phyloP scores from a whole-genome alignment of 2,329 filamentous ascomycete species.

The Fusarium sp. region DNA sequence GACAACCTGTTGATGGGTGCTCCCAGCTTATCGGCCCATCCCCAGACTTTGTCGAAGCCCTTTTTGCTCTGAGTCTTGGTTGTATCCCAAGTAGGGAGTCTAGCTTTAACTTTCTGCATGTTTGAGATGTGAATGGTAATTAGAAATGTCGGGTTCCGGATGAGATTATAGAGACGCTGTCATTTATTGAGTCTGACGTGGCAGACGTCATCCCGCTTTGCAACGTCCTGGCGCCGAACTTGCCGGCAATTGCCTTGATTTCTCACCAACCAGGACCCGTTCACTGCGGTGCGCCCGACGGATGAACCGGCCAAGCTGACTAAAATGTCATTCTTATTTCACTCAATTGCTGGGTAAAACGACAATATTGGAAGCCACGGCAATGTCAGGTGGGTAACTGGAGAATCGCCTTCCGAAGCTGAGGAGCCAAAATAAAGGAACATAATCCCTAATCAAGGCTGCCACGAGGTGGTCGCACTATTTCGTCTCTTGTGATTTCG shows the following conservation, averaged over 20 bases:
- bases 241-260: constrained; percentile 13
- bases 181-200: constrained; percentile 9
- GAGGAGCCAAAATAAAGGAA: neutral
- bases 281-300: neutral
- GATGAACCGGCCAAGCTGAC: constrained; percentile 12
- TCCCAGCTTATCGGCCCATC: constrained; percentile 62
- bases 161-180: neutral
- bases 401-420: neutral
- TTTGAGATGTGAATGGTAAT: neutral
- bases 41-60: constrained; percentile 80
- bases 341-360: neutral
- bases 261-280: neutral
- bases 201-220: constrained; percentile 21
- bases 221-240: neutral
- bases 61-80: constrained; percentile 68
- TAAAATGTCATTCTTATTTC: neutral
- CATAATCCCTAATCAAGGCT: neutral
- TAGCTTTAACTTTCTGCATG: constrained; percentile 52
- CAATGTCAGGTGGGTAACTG: neutral
- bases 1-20: constrained; percentile 82
- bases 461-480: neutral
- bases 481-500: neutral
- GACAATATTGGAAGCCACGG: neutral
- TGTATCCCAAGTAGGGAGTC: constrained; percentile 61
- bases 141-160: neutral